Percentiles rank a stretch among this genome's conserved stretches.
Conservation (phyloP, 768 basidiomycete species). For the Podaxis rugospora region DNA sequence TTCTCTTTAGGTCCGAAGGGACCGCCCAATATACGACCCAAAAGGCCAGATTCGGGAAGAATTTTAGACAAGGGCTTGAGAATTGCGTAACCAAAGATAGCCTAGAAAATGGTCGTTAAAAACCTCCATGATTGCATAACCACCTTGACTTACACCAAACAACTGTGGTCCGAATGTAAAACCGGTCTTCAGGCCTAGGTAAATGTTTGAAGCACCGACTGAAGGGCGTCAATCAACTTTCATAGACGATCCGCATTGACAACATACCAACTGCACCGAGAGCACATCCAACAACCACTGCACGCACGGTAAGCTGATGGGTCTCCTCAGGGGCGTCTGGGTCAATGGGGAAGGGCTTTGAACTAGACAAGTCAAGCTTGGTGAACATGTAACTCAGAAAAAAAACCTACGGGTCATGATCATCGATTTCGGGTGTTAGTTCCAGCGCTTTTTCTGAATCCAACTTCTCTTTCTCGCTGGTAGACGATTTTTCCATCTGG, state of each 20-base stretch:
- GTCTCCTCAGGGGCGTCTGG: constrained; percentile 43
- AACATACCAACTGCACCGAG: constrained; percentile 39
- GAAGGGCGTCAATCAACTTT: neutral
- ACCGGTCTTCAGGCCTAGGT: constrained; percentile 66
- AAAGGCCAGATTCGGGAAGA: constrained; percentile 40
- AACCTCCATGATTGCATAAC: neutral
- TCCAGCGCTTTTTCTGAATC: constrained; percentile 19
- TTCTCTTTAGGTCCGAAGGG: constrained; percentile 66
- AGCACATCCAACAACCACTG: constrained; percentile 44
- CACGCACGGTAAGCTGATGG: constrained; percentile 49
- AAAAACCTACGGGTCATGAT: constrained; percentile 34
- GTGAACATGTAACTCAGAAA: neutral
- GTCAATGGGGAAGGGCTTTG: constrained; percentile 51
- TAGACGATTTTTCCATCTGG: constrained; percentile 14
- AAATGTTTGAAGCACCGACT: constrained; percentile 60
- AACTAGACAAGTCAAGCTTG: constrained; percentile 17
- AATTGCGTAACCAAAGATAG: constrained; percentile 59
- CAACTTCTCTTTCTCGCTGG: constrained; percentile 23
- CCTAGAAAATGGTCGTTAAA: constrained; percentile 19
- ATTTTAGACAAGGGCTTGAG: constrained; percentile 50
- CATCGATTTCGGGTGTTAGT: constrained; percentile 25
- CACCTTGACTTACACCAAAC: constrained; percentile 42
- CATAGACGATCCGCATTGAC: neutral
- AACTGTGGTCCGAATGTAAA: constrained; percentile 62
- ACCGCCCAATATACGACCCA: constrained; percentile 46